Conservation (phyloP, 345 rosid species). For the Microcos paniculata region DNA sequence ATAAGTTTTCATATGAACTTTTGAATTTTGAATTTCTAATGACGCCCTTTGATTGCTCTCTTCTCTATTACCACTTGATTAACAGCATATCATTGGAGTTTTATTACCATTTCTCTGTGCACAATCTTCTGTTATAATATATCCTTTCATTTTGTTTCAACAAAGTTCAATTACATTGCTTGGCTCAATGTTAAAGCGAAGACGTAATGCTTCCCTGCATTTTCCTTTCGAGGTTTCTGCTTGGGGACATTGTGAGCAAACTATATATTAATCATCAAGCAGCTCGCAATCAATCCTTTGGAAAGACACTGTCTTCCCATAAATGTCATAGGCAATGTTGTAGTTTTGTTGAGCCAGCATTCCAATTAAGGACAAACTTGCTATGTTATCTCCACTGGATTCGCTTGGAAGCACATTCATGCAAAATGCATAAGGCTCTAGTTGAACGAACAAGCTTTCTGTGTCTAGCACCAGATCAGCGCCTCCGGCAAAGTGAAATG, state of each 20-base stretch:
- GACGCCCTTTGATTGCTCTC: neutral
- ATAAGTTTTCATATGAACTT: neutral
- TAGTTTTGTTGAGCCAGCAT: conserved; percentile 46
- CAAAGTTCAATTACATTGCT: neutral
- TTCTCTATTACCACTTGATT: neutral
- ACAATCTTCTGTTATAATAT: too few relatives aligned
- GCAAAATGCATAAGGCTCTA: conserved; percentile 28
- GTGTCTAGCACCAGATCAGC: conserved; percentile 39
- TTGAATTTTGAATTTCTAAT: too few relatives aligned
- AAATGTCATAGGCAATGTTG: conserved; percentile 41
- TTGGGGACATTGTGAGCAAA: too few relatives aligned
- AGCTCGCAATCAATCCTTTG: conserved; percentile 44
- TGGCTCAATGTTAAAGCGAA: neutral
- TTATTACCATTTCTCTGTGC: too few relatives aligned
- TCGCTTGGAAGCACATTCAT: conserved; percentile 32
- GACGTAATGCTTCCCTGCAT: neutral
- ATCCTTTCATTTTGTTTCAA: neutral
- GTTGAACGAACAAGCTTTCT: conserved; percentile 41
- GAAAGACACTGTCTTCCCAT: conserved; percentile 22
- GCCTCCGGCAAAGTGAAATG: conserved; percentile 41
- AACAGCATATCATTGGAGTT: neutral
- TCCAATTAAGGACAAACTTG: conserved; percentile 30
- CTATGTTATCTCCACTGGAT: neutral
- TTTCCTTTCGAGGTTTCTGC: too few relatives aligned
- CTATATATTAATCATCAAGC: conserved; percentile 24